phyloP scores from a whole-genome alignment of 192 early-diverging fungal genomes.

The Umbelopsis sp. region DNA sequence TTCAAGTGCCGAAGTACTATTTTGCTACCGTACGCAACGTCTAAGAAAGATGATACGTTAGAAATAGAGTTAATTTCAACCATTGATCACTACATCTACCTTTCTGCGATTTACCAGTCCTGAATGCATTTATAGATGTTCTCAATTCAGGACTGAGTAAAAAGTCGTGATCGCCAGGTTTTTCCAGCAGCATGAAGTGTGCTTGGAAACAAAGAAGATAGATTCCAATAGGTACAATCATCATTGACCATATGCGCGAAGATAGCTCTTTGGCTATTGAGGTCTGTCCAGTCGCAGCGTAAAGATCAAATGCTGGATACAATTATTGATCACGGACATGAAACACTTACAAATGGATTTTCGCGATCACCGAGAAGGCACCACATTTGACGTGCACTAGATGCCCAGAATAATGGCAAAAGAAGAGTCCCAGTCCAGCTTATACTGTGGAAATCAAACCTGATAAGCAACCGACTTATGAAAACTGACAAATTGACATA shows the following conservation, averaged over 20 bases:
- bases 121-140: slow-evolving; percentile 76
- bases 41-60: slow-evolving; percentile 38
- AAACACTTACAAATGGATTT: slow-evolving; percentile 31
- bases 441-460: slow-evolving; percentile 49
- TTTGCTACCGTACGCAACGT: slow-evolving; percentile 69
- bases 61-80: not conserved
- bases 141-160: slow-evolving; percentile 93
- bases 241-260: slow-evolving; percentile 78
- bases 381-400: slow-evolving; percentile 84
- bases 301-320: not conserved
- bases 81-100: slow-evolving; percentile 35
- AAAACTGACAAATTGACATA: not conserved
- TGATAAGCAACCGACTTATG: not conserved
- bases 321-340: not conserved
- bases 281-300: not conserved
- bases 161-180: slow-evolving; percentile 86
- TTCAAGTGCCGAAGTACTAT: slow-evolving; percentile 68
- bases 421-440: slow-evolving; percentile 94
- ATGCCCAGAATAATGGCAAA: slow-evolving; percentile 82
- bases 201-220: slow-evolving; percentile 88
- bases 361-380: slow-evolving; percentile 69
- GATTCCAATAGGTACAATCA: slow-evolving; percentile 74
- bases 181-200: slow-evolving; percentile 80
- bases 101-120: slow-evolving; percentile 46
- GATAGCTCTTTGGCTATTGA: slow-evolving; percentile 65